Percentiles rank a stretch among this genome's conserved stretches.
These are phyloP conservation scores for Mycena maculata DNA, from an alignment of 768 basidiomycete genomes.

Conservation along the genomic window DNA sequence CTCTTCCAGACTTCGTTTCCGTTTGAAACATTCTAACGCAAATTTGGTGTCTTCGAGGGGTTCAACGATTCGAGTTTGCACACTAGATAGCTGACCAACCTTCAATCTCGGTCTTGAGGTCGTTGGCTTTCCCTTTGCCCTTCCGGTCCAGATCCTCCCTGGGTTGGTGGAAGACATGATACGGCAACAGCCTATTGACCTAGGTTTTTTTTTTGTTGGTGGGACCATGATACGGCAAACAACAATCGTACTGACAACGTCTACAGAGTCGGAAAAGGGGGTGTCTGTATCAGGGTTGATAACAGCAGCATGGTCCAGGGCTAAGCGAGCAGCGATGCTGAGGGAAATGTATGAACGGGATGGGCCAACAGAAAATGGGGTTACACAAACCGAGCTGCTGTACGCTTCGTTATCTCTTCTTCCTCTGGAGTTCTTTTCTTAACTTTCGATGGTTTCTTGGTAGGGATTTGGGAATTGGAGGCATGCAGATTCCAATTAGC, in stretches of 20 bases:
- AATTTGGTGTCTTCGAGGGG: conserved; percentile 70
- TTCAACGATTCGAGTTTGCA: conserved; percentile 14
- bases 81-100: conserved; percentile 47
- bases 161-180: conserved; percentile 84
- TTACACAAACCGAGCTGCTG: conserved; percentile 60
- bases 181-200: conserved; percentile 79
- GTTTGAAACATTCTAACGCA: conserved; percentile 73
- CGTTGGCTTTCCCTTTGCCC: conserved; percentile 68
- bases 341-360: conserved; percentile 6
- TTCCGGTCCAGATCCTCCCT: conserved; percentile 65
- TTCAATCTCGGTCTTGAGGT: conserved; percentile 61
- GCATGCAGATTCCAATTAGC: conserved; percentile 24
- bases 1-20: conserved; percentile 64
- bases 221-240: too few relatives aligned
- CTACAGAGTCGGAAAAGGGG: conserved; percentile 70
- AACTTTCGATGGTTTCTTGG: conserved; percentile 39
- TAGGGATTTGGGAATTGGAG: conserved; percentile 16
- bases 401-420: conserved; percentile 56
- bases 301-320: conserved; percentile 70
- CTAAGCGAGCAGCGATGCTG: conserved; percentile 68
- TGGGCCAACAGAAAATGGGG: background rate
- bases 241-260: too few relatives aligned
- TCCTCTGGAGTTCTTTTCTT: conserved; percentile 65
- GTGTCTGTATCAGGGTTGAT: conserved; percentile 76
- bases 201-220: too few relatives aligned